A percentile compares a stretch with the other conserved stretches of the same genome.
These are phyloP conservation scores for Paulownia fortunei DNA, from an alignment of 257 asterid species.

Conservation along the genomic window DNA sequence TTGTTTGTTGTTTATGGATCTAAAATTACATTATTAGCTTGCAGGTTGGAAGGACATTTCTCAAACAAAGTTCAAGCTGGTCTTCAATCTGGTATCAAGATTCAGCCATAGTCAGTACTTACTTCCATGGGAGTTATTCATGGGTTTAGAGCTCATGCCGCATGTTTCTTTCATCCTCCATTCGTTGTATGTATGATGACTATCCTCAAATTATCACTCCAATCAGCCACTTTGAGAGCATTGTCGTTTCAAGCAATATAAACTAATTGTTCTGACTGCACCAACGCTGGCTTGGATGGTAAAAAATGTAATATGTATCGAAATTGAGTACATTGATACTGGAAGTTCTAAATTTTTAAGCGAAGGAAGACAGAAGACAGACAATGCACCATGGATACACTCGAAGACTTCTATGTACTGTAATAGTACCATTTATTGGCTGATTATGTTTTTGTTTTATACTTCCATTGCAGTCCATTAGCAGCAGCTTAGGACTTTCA, in stretches of 20 bases:
- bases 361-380: no score
- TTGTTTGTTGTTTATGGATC: background rate
- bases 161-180: background rate
- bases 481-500: no score
- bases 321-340: no score
- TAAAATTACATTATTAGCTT: background rate
- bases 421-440: no score
- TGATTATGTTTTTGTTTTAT: no score
- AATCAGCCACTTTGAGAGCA: background rate
- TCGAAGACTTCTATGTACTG: no score
- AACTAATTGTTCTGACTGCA: background rate
- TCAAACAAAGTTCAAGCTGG: conserved; percentile 81
- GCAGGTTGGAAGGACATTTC: conserved; percentile 84
- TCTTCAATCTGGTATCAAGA: conserved; percentile 71
- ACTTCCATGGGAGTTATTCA: background rate
- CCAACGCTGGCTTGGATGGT: background rate
- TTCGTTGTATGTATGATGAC: background rate
- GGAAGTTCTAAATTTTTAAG: background rate
- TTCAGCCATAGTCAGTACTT: conserved; percentile 47
- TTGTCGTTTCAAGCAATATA: background rate
- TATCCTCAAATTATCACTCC: background rate
- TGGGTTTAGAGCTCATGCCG: background rate
- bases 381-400: no score
- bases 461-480: no score
- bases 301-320: background rate